These are phyloP conservation scores for Pezicula neosporulosa DNA, from an alignment of 2,329 filamentous ascomycete species.

Conservation along the genomic window DNA sequence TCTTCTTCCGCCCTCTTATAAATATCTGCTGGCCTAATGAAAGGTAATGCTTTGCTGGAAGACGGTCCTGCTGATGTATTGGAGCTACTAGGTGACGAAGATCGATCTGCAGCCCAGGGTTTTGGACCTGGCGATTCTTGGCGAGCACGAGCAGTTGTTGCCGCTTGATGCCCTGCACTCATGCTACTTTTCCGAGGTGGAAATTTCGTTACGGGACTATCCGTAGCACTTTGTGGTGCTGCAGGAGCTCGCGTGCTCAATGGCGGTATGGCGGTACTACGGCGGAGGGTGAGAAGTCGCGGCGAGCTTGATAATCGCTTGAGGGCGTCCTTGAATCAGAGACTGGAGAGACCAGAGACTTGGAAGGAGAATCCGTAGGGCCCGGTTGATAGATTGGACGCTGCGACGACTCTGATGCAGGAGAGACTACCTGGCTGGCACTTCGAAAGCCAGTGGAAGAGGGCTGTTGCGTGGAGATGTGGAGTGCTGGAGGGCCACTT, in stretches of 20 bases:
- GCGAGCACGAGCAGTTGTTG: conserved; percentile 8
- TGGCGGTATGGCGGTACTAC: conserved; percentile 44
- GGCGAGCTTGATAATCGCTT: conserved; percentile 34
- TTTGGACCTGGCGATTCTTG: conserved; percentile 14
- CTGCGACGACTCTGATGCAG: conserved; percentile 14
- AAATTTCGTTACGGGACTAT: conserved; percentile 39
- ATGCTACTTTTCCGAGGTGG: conserved; percentile 62
- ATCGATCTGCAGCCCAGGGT: conserved; percentile 28
- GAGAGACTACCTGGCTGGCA: conserved; percentile 10
- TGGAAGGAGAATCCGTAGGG: conserved; percentile 3
- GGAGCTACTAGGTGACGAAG: conserved; percentile 34
- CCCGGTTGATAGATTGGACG: conserved; percentile 7
- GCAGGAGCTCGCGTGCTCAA: conserved; percentile 38
- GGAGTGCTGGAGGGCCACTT: conserved; percentile 20
- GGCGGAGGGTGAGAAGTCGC: conserved; percentile 50
- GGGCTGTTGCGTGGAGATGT: conserved; percentile 20
- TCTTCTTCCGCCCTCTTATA: conserved; percentile 72
- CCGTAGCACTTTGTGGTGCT: conserved; percentile 26
- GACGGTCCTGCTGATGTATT: conserved; percentile 30
- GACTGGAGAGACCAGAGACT: conserved; percentile 14
- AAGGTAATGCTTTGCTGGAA: conserved; percentile 50
- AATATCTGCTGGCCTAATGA: conserved; percentile 73
- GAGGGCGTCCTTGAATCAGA: conserved; percentile 19
- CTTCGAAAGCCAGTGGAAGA: conserved; percentile 16
- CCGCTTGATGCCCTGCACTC: conserved; percentile 32